Base-by-base conservation (phyloP, 1,284 basidiomycete genomes). In the Fomitopsis palustris region DNA sequence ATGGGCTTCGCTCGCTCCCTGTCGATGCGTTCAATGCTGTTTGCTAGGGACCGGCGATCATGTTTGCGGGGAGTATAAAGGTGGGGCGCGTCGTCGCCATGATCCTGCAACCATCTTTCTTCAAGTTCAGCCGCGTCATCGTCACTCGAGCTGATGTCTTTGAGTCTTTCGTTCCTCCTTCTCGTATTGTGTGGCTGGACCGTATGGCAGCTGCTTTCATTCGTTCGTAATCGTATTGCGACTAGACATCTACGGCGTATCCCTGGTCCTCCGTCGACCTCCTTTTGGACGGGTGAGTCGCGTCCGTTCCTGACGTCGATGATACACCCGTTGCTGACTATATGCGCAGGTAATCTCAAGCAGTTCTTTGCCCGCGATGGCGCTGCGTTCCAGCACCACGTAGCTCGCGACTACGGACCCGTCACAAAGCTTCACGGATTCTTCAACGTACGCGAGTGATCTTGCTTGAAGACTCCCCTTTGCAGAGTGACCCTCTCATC, bases 401-500 rank as follows among this genome's bases (percentile, higher is more conserved):
- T 70, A 1, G 57, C 53, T 4, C 54, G 61, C 14, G 60, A 60
- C 8, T 71, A 68, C 39, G 67, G 67, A 3, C 52, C 59, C 0
- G 63, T 66, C 6, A 64, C 62, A 5, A 58, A 61, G 29, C 38
- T 69, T n/a, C 53, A 62, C 21, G 65, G 65, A 2, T 47, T 63
- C n/a, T 59, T 65, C 14, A 62, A 29, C 4, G 61, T 62, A 37
- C 19, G 43, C 19, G 43, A 21, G 21, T 35, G 23, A 19, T 5
- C 8, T n/a, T 4, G 31, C 31, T 14, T n/a, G n/a, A n/a, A n/a
- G n/a, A n/a, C n/a, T n/a, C n/a, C n/a, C n/a, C n/a, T n/a, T n/a
- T n/a, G 2, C 23, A 7, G 12, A 4, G 27, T 31, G 49, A 14
- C n/a, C 33, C 33, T 29, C 49, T 3, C 49, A 6, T 19, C 10